These are phyloP conservation scores for Ampelocalamus luodianensis DNA, from an alignment of 176 grass and related monocot genomes.

Conservation along the genomic window DNA sequence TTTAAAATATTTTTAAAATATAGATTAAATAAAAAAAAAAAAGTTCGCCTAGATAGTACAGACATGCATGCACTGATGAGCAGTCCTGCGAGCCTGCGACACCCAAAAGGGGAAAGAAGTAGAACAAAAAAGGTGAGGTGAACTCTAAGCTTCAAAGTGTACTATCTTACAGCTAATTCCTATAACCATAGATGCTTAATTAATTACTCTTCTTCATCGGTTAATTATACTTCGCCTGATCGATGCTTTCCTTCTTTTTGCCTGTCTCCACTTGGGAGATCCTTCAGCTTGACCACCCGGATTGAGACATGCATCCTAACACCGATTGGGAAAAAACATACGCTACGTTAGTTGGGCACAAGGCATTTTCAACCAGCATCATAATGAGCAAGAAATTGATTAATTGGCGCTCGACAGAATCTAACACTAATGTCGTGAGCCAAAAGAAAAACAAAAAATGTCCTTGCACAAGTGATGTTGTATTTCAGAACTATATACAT, in stretches of 20 bases:
- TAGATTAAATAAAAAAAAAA: no score
- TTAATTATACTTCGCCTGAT: constrained; percentile 14
- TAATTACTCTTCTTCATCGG: not conserved
- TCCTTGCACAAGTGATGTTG: not conserved
- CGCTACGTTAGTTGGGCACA: constrained; percentile 6
- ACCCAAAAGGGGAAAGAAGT: not conserved
- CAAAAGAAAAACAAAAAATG: not conserved
- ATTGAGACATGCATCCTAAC: constrained; percentile 46
- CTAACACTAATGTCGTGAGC: not conserved
- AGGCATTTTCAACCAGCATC: constrained; percentile 21
- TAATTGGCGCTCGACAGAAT: constrained; percentile 31
- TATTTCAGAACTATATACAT: not conserved
- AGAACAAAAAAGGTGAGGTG: not conserved
- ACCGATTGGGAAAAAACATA: not conserved
- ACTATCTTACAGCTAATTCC: not conserved
- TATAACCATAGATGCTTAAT: not conserved
- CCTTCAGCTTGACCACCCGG: constrained; percentile 41
- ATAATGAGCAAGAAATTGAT: constrained; percentile 27
- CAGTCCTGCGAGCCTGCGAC: not conserved
- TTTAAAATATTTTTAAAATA: no score
- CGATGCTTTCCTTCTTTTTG: not conserved
- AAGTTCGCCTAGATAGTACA: not conserved
- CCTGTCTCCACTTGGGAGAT: not conserved
- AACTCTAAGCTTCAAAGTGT: not conserved
- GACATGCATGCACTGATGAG: constrained; percentile 4